Evolutionary conservation across 1,284 basidiomycete genomes (phyloP), one percentile per base, ranked within the genome.

Genomic region (Malassezia vespertilionis): DNA sequence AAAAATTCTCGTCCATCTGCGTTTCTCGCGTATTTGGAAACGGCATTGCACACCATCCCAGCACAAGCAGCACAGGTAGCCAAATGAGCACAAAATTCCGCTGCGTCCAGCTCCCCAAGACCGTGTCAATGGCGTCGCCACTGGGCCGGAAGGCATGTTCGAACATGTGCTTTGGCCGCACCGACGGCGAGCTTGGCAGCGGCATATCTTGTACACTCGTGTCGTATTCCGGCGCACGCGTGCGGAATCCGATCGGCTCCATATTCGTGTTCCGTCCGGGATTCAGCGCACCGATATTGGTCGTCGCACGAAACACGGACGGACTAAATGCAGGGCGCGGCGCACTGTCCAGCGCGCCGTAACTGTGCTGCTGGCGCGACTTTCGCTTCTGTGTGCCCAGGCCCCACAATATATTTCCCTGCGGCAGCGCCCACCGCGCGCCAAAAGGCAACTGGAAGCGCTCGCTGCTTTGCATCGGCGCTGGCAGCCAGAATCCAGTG

Each of bases 1-100:
- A 65, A 20, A 70, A 70, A 37, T 65, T 64, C 44, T 63, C 60
- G 33, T 70, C 60, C 15, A 55, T 50, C 1, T 46, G 54, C 10
- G 12, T 9, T 14, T 17, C 18, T 20, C 10, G 14, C 10, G 5
- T 4, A 4, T 32, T 9, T 2, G 44, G 44, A 18, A 44, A 47
- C 9, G 44, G 44, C 28, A 47, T n/a, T 2, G 34, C 41, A 28
- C 40, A 44, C 40, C 44, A 47, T 4, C 33, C 14, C 11, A 44
- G 35, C 5, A 47, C 45, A 5, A 46, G 9, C n/a, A 44, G 3
- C 21, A 45, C 48, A 22, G 48, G 48, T 5, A 51, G 37, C 31
- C 42, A 37, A 7, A 45, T 20, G 8, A 51, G 38, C 12, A 37
- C 38, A 5, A 40, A 11, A 22, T 31, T 35, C 4, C 48, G 42